A percentile compares a stretch with the other conserved stretches of the same genome.
These are phyloP conservation scores for Bipolaris sorokiniana DNA, from an alignment of 2,329 filamentous ascomycete genomes.

Conservation along the genomic window DNA sequence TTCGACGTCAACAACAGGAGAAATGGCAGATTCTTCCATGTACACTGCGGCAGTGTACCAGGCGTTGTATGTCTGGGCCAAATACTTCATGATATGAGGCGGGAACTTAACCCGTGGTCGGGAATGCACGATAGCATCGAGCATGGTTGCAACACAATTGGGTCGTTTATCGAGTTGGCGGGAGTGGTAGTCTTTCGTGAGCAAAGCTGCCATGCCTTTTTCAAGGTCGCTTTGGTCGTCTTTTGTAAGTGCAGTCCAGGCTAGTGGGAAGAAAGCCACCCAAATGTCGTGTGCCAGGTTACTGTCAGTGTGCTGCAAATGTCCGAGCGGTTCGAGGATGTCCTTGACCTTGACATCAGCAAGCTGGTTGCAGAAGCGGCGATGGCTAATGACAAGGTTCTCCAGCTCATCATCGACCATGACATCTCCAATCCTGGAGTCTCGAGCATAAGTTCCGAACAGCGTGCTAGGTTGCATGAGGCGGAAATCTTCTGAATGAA, in stretches of 20 bases:
- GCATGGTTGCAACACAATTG: constrained; percentile 90
- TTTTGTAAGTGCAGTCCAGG: constrained; percentile 84
- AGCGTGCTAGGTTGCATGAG: constrained; percentile 75
- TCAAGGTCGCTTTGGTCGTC: constrained; percentile 92
- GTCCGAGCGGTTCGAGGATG: constrained; percentile 84
- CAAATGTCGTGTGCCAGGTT: constrained; percentile 87
- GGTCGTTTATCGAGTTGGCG: constrained; percentile 93
- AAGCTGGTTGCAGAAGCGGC: constrained; percentile 81
- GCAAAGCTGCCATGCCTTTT: constrained; percentile 83
- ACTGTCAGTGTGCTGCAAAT: constrained; percentile 88
- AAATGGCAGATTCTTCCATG: constrained; percentile 86
- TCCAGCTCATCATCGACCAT: constrained; percentile 87
- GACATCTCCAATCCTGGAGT: constrained; percentile 65
- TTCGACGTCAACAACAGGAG: constrained; percentile 81
- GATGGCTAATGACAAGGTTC: constrained; percentile 75
- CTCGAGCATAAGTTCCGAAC: constrained; percentile 75
- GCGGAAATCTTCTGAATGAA: constrained; percentile 85
- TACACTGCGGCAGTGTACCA: constrained; percentile 96
- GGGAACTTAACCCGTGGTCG: constrained; percentile 90
- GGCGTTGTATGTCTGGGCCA: constrained; percentile 90
- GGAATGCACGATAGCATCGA: constrained; percentile 84
- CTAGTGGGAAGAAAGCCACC: constrained; percentile 89
- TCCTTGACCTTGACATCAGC: constrained; percentile 87
- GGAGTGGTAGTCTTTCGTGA: constrained; percentile 95
- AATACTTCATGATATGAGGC: constrained; percentile 93